Evolutionary conservation across 1,139 yeast species (phyloP).

Genomic region (Kodamaea arcana): DNA sequence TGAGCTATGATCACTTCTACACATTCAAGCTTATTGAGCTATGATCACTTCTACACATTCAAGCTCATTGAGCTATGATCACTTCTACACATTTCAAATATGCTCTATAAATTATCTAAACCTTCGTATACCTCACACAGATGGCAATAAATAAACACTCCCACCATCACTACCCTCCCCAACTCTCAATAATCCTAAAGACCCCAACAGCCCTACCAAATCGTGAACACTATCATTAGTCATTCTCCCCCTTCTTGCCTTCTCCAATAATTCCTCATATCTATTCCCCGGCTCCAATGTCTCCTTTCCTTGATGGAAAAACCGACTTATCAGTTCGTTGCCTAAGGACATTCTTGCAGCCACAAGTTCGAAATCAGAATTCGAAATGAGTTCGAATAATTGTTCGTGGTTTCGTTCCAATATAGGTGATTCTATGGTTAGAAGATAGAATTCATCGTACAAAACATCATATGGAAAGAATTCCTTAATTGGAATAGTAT

Average conservation of each 20-base stretch:
- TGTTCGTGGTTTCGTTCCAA: conserved; percentile 17
- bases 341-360: conserved; percentile 25
- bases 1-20: too few relatives aligned
- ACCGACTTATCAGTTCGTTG: conserved; percentile 12
- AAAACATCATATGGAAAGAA: conserved; percentile 30
- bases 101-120: too few relatives aligned
- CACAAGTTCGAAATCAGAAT: conserved; percentile 23
- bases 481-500: conserved; percentile 7
- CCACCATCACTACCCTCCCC: conserved; percentile 14
- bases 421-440: conserved; percentile 30
- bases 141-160: conserved; percentile 5
- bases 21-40: too few relatives aligned
- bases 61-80: too few relatives aligned
- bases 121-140: too few relatives aligned
- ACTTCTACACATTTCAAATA: too few relatives aligned
- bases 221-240: conserved; percentile 10
- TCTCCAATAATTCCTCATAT: conserved; percentile 18
- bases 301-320: conserved; percentile 10
- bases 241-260: conserved; percentile 8
- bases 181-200: conserved; percentile 27
- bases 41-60: too few relatives aligned
- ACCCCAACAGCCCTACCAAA: conserved; percentile 25
- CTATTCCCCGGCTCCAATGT: conserved; percentile 1
- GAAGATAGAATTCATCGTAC: conserved; percentile 23
- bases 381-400: conserved; percentile 21